Conservation (phyloP, 257 asterid genomes). For the Nicotiana attenuata region DNA sequence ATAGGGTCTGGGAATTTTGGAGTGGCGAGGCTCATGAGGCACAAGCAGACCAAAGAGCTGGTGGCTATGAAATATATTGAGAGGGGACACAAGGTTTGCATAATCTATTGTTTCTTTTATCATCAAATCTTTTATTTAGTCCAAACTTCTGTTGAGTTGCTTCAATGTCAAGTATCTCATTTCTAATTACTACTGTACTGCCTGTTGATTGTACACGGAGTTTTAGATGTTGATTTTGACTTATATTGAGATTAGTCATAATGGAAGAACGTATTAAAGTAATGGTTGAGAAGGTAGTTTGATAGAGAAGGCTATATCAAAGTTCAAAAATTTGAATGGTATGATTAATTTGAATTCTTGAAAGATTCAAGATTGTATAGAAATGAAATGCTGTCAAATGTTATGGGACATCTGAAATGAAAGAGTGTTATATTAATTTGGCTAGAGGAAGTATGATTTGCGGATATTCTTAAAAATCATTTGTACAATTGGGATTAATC, state of each 20-base stretch:
- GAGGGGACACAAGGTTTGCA: constrained; percentile 79
- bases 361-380: not conserved
- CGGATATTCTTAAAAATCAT: not conserved
- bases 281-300: not conserved
- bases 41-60: constrained; percentile 93
- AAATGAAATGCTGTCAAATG: not conserved
- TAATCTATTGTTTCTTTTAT: not conserved
- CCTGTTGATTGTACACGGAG: not conserved
- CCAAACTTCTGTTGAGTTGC: not conserved
- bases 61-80: constrained; percentile 97
- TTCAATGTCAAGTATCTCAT: not conserved
- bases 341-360: not conserved
- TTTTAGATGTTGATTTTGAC: not conserved
- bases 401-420: not conserved
- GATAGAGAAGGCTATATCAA: not conserved
- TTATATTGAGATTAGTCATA: not conserved
- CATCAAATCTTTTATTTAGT: not conserved
- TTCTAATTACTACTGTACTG: not conserved
- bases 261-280: not conserved
- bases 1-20: constrained; percentile 49
- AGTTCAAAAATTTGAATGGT: not conserved
- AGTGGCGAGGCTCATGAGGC: constrained; percentile 24
- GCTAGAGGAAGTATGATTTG: not conserved
- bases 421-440: not conserved
- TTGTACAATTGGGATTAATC: not conserved